phyloP scores from a whole-genome alignment of 2,329 filamentous ascomycete genomes.

The Colletotrichum gloeosporioides region DNA sequence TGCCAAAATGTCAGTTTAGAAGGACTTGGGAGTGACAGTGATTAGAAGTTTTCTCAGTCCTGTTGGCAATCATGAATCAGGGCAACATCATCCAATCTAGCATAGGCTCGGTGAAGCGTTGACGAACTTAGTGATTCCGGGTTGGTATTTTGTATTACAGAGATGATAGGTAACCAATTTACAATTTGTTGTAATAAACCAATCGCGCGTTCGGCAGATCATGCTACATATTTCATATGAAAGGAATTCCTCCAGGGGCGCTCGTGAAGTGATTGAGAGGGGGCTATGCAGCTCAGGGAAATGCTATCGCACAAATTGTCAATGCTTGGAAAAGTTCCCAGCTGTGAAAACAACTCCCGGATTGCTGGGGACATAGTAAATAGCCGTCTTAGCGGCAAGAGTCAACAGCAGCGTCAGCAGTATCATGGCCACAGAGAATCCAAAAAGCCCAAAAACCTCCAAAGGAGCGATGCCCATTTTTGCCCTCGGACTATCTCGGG shows the following conservation, averaged over 20 bases:
- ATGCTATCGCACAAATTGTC: background rate
- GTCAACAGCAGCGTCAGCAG: background rate
- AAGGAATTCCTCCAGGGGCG: background rate
- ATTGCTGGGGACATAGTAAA: background rate
- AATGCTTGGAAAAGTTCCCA: background rate
- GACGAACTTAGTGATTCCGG: no score
- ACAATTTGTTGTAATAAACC: background rate
- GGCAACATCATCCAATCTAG: background rate
- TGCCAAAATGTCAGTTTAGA: background rate
- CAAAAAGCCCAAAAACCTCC: background rate
- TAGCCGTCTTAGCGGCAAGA: background rate
- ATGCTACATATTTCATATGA: background rate
- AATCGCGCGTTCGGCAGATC: background rate
- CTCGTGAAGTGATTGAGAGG: background rate
- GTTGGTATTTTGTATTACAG: background rate
- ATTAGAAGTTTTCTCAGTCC: fast-evolving
- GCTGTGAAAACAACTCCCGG: background rate
- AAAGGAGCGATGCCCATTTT: background rate
- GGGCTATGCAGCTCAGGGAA: fast-evolving
- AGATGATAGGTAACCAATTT: background rate
- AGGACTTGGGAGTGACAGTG: background rate
- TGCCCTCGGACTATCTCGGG: background rate
- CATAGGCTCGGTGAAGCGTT: background rate
- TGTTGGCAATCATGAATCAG: background rate
- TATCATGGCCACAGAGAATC: background rate